Base-by-base conservation (phyloP, 305 asterid species). In the Ajuga reptans region DNA sequence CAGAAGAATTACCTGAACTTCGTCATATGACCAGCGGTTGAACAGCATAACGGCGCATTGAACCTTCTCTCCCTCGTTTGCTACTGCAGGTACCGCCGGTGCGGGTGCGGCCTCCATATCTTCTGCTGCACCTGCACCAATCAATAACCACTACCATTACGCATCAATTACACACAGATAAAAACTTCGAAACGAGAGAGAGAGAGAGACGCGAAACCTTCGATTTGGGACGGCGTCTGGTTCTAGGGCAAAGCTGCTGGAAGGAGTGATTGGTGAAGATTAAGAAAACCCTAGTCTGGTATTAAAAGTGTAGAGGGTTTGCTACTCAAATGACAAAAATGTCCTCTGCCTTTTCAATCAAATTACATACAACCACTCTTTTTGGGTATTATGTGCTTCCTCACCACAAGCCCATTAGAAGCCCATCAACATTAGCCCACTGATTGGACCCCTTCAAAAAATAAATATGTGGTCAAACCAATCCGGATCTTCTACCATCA, bases 21-120 rank as follows among this genome's bases (percentile, higher is more conserved):
- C 94, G 4, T 86, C 97, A 71, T 90, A 90, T 16, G 86, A 52
- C 97, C 97, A 90, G 5, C 86, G 85, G 73, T 90, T 86, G 83
- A 90, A 88, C 36, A 88, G 90, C 82, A 85, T 21, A 43, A 88
- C 85, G 10, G 78, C 95, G 45, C 64, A 61, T 50, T 72, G 85
- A 46, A 64, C 10, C 76, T 85, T 86, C 0, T 79, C 85, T 10
- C 69, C 83, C 3, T 78, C 84, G 14, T 1, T 36, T 12, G 1
- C 39, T 3, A 10, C 14, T 6, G 17, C 8, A 16, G 58, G 43
- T 0, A 71, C 47, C 2, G 52, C 79, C 1, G 27, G 27, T 21
- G 69, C 75, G 27, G 52, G 83, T 69, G 16, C 84, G 21, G 75
- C 43, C 55, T 62, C 84, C 84, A 80, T 80, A 45, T 54, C 77